Percentiles rank a stretch among this genome's conserved stretches.
Conservation (phyloP, 2,329 filamentous ascomycete species). For the Fonsecaea monophora region DNA sequence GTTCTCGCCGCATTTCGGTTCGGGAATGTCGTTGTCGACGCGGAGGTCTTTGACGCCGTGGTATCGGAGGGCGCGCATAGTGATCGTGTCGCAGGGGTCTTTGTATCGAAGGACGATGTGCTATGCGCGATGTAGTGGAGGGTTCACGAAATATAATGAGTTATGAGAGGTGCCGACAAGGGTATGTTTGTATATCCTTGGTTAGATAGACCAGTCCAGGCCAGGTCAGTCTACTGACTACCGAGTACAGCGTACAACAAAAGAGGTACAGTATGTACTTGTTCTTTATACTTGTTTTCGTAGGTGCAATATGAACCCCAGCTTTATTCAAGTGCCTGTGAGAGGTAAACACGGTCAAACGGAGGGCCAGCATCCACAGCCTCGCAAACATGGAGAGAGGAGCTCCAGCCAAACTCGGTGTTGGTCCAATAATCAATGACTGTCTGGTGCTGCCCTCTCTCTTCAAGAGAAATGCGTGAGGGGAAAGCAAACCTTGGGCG, state of each 20-base stretch:
- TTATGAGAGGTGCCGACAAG: too few relatives aligned
- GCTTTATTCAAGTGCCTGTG: background rate
- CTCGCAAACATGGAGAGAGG: background rate
- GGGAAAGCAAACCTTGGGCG: constrained; percentile 1
- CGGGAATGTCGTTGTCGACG: constrained; percentile 45
- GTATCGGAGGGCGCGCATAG: constrained; percentile 48
- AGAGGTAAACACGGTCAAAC: constrained; percentile 6
- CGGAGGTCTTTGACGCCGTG: constrained; percentile 47
- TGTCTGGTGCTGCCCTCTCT: background rate
- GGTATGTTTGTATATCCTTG: too few relatives aligned
- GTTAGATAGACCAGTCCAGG: too few relatives aligned
- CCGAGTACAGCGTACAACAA: too few relatives aligned
- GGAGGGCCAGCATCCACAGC: constrained; percentile 6
- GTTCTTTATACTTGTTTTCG: background rate
- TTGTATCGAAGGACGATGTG: too few relatives aligned
- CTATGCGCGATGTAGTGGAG: too few relatives aligned
- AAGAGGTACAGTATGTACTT: too few relatives aligned
- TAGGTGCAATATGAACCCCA: background rate
- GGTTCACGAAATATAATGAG: too few relatives aligned
- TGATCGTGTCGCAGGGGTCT: background rate
- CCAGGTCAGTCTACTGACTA: too few relatives aligned
- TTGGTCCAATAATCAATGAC: background rate
- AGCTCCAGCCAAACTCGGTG: background rate
- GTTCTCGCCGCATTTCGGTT: constrained; percentile 53
- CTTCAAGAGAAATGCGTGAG: background rate